Percentiles rank a stretch among this genome's conserved stretches.
phyloP scores from a whole-genome alignment of 2,329 filamentous ascomycete genomes.

The Claviceps sp. region DNA sequence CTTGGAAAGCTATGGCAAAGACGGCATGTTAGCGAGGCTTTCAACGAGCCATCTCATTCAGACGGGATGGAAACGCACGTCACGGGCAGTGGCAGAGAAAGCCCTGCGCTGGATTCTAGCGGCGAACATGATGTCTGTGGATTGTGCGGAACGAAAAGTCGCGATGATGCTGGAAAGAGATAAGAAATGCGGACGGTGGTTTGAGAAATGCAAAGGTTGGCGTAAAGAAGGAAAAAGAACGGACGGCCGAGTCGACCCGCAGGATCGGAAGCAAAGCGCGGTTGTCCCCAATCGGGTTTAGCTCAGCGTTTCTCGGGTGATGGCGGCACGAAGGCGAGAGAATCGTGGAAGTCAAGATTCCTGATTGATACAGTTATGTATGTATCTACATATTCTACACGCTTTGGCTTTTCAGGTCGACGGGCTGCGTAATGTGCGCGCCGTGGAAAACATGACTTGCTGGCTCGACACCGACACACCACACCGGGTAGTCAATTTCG shows the following conservation, averaged over 20 bases:
- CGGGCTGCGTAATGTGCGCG: too few species aligned
- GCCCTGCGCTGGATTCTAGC: slow-evolving; percentile 60
- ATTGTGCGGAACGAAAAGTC: slow-evolving; percentile 10
- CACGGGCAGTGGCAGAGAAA: slow-evolving; percentile 66
- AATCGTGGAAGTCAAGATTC: too few species aligned
- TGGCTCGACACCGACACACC: too few species aligned
- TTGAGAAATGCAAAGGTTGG: slow-evolving; percentile 6
- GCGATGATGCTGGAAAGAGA: slow-evolving; percentile 8
- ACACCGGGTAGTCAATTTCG: too few species aligned
- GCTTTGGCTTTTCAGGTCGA: too few species aligned
- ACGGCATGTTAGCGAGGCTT: slow-evolving; percentile 1
- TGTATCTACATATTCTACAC: too few species aligned
- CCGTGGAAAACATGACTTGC: too few species aligned
- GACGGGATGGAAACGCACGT: slow-evolving; percentile 38
- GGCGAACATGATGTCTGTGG: slow-evolving; percentile 52
- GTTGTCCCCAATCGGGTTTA: slow-evolving; percentile 10
- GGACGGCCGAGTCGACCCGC: not conserved
- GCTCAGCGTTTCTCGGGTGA: slow-evolving; percentile 8
- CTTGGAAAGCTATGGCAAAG: slow-evolving; percentile 65
- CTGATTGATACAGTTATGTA: too few species aligned
- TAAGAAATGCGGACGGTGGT: slow-evolving; percentile 3
- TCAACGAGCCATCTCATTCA: too few species aligned
- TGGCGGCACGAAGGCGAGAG: not conserved
- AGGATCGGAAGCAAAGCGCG: not conserved
- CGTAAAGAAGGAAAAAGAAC: slow-evolving; percentile 1